Evolutionary conservation across 1,284 basidiomycete species (phyloP), one percentile per base, ranked within the genome.

Genomic region (Psilocybe mexicana): DNA sequence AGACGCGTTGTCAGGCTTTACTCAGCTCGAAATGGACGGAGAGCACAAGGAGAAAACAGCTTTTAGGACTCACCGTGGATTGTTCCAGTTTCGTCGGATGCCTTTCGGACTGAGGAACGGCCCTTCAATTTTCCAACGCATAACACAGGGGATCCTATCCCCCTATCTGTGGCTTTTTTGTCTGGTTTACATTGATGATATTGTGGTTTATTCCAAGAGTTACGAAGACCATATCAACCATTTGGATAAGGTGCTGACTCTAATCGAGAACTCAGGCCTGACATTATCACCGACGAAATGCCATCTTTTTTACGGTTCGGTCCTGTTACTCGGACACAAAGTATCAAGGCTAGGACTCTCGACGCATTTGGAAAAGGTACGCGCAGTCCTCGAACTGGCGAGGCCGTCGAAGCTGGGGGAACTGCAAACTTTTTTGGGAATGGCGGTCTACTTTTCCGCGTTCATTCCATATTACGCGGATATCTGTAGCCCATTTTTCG

Each of bases 1-100:
- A 6, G 76, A 79, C 60, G 74, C 75, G 0, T 59, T 76, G 3
- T 64, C 75, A 0, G 74, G 77, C 6, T 79, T 79, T 54, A 75
- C 69, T 6, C 78, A 79, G 54, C 51, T 79, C 0, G 62, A 63
- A 7, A 68, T 79, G 18, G 58, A 48, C 1, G 56, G 63, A 0
- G 62, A 70, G 2, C 72, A 71, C 30, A 23, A 4, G 5, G 46
- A 55, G 24, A 55, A 55, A 48, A 40, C 38, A 33, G 54, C 46
- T 3, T 55, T 55, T 40, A 26, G 45, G 11, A 49, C 35, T 1
- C 54, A 55, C 14, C 11, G 28, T 18, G 46, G 54, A 23, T n/a
- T 55, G 18, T 55, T 18, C 2, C 54, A 55, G 28, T 55, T 55
- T 18, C 26, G 42, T 26, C 8, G 46, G 12, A 55, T 55, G 54